A percentile compares a stretch with the other conserved stretches of the same genome.
These are phyloP conservation scores for Syzygium grande DNA, from an alignment of 345 rosid species.

Conservation along the genomic window DNA sequence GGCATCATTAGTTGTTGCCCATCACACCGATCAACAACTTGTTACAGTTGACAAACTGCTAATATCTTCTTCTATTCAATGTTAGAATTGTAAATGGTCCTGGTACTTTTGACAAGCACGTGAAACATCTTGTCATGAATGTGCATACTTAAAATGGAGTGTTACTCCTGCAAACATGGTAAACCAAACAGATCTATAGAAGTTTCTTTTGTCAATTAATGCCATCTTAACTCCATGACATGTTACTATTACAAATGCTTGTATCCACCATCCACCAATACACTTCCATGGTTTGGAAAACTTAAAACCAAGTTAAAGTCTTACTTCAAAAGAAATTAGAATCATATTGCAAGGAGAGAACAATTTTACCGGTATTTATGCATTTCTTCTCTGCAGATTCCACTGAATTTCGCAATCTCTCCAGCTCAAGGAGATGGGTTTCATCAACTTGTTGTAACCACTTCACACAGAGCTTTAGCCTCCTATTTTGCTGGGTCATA, in stretches of 20 bases:
- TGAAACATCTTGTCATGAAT: neutral
- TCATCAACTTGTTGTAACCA: conserved; percentile 68
- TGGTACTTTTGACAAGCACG: neutral
- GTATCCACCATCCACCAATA: no score
- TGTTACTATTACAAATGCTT: no score
- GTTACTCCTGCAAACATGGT: neutral
- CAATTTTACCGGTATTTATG: conserved; percentile 35
- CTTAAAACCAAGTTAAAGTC: no score
- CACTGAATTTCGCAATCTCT: conserved; percentile 37
- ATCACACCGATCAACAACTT: neutral
- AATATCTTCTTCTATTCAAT: no score
- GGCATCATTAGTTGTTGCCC: neutral
- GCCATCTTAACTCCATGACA: no score
- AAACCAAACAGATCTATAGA: no score
- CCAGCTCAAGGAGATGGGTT: conserved; percentile 43
- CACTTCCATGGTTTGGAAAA: no score
- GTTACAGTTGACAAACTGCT: neutral
- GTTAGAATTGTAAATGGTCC: neutral
- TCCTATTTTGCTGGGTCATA: conserved; percentile 32
- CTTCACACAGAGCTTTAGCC: conserved; percentile 58
- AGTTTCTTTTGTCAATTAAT: no score
- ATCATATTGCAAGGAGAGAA: neutral
- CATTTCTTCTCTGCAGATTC: conserved; percentile 52
- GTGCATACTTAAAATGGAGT: neutral
- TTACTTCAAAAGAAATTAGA: neutral